A percentile compares a stretch with the other conserved stretches of the same genome.
Evolutionary conservation across 768 basidiomycete genomes (phyloP).

Genomic region (Lactarius quietus): DNA sequence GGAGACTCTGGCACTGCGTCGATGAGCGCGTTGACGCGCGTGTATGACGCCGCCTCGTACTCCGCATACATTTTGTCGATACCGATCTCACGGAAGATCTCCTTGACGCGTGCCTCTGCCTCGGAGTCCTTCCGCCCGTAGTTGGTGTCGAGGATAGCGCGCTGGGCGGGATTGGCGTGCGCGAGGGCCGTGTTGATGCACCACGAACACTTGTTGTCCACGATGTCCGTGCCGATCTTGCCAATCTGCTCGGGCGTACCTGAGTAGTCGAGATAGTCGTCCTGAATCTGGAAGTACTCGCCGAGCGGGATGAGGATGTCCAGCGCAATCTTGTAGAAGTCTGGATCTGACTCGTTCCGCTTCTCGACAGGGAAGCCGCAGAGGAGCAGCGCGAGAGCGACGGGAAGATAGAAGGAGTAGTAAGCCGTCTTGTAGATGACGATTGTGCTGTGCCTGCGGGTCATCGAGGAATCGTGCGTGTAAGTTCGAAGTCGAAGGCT

Average conservation of each 20-base stretch:
- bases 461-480: background rate
- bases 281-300: conserved; percentile 98
- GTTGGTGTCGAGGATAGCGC: conserved; percentile 56
- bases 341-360: conserved; percentile 43
- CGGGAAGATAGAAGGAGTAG: conserved; percentile 98
- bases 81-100: conserved; percentile 66
- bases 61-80: conserved; percentile 61
- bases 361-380: conserved; percentile 54
- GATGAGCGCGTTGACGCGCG: conserved; percentile 64
- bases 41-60: conserved; percentile 79
- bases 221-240: conserved; percentile 96
- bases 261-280: conserved; percentile 93
- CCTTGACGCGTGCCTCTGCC: conserved; percentile 60
- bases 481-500: background rate
- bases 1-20: conserved; percentile 61
- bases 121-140: conserved; percentile 59
- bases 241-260: conserved; percentile 89
- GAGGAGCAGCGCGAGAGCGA: conserved; percentile 89
- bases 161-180: conserved; percentile 52
- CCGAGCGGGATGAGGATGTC: conserved; percentile 88
- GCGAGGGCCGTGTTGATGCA: conserved; percentile 83
- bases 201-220: conserved; percentile 99
- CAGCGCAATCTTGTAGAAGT: conserved; percentile 69
- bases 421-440: conserved; percentile 97
- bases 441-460: conserved; percentile 76